Evolutionary conservation across 768 basidiomycete genomes (phyloP).

Genomic region (Rubroboletus pulcherrimus): DNA sequence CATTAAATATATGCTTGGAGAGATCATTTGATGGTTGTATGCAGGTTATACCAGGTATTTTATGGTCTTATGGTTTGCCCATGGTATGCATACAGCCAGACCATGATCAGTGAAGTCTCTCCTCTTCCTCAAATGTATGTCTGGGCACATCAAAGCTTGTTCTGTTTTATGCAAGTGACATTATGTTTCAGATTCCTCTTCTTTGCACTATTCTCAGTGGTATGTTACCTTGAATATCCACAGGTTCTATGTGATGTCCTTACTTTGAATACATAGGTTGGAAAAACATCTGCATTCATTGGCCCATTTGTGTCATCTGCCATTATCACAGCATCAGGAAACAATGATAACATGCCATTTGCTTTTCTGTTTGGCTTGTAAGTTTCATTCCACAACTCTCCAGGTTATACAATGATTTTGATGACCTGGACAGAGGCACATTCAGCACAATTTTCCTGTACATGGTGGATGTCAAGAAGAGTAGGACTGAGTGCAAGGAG

Average conservation of each 20-base stretch:
- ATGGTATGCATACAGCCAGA: conserved; percentile 80
- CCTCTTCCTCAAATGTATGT: conserved; percentile 66
- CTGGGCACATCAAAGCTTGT: neutral
- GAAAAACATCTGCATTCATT: conserved; percentile 75
- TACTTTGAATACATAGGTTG: conserved; percentile 39
- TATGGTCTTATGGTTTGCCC: conserved; percentile 74
- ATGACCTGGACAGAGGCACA: conserved; percentile 8
- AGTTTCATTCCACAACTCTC: conserved; percentile 21
- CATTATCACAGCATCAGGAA: conserved; percentile 62
- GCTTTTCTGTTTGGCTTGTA: conserved; percentile 69
- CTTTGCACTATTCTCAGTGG: conserved; percentile 72
- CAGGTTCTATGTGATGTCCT: neutral
- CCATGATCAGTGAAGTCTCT: conserved; percentile 79
- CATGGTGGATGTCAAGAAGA: conserved; percentile 62
- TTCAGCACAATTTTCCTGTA: conserved; percentile 50
- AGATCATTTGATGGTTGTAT: neutral
- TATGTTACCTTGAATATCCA: conserved; percentile 24
- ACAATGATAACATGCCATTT: conserved; percentile 76
- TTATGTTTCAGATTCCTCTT: conserved; percentile 54
- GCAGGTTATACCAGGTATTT: conserved; percentile 64
- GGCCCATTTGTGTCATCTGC: conserved; percentile 73
- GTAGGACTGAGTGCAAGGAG: conserved; percentile 56
- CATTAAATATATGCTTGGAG: neutral
- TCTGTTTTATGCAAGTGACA: neutral
- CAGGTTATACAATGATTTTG: neutral